Conservation (phyloP, 192 early-diverging fungal species). For the Gamsiella multidivaricata region DNA sequence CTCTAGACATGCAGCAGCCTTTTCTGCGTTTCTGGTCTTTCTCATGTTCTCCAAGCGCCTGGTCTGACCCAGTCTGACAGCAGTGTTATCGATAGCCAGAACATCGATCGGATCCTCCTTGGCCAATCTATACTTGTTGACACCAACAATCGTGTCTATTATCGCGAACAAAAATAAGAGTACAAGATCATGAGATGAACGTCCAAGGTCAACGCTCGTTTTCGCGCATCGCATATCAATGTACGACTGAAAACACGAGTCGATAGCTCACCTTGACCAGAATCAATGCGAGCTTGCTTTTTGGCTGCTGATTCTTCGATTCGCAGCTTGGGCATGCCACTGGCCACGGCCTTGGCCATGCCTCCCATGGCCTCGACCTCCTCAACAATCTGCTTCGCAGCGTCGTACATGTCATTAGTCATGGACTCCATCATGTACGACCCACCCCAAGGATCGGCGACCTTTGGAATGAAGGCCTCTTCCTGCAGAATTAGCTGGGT, state of each 20-base stretch:
- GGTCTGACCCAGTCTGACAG: slow-evolving; percentile 74
- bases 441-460: slow-evolving; percentile 93
- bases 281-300: slow-evolving; percentile 91
- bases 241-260: not conserved
- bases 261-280: slow-evolving; percentile 72
- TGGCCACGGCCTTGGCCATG: slow-evolving; percentile 91
- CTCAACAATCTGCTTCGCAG: slow-evolving; percentile 74
- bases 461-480: slow-evolving; percentile 88
- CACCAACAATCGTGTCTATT: slow-evolving; percentile 86
- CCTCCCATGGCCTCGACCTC: slow-evolving; percentile 89
- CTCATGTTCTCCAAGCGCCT: slow-evolving; percentile 70
- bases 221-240: too few species aligned
- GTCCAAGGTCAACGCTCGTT: not conserved
- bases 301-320: slow-evolving; percentile 91
- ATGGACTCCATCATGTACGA: slow-evolving; percentile 95
- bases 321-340: slow-evolving; percentile 88
- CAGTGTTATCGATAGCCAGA: slow-evolving; percentile 83
- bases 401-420: slow-evolving; percentile 82
- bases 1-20: slow-evolving; percentile 65
- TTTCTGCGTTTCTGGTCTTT: slow-evolving; percentile 62
- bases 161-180: not conserved
- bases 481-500: slow-evolving; percentile 92
- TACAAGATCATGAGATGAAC: not conserved
- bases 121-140: slow-evolving; percentile 86
- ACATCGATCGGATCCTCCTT: slow-evolving; percentile 77